A percentile compares a stretch with the other conserved stretches of the same genome.
These are phyloP conservation scores for Picea abies DNA, from an alignment of 83 land plant genomes.

Conservation along the genomic window DNA sequence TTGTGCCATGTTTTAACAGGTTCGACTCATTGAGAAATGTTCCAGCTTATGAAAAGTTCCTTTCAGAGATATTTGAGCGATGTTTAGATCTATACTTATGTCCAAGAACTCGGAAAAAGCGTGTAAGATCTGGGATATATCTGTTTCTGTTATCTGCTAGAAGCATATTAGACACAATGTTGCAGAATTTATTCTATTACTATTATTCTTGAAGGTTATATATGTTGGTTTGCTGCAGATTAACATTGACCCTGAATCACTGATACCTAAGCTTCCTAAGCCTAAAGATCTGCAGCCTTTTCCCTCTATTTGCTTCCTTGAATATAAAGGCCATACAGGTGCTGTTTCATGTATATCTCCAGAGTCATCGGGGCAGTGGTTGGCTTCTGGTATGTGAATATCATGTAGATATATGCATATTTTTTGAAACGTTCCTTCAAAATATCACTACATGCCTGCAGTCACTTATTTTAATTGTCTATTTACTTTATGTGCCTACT, in stretches of 20 bases:
- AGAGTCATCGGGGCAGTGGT: constrained; percentile 83
- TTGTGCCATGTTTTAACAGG: constrained; percentile 31
- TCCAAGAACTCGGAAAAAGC: constrained; percentile 87
- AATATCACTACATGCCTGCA: not conserved
- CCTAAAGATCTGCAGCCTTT: constrained; percentile 85
- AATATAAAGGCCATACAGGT: constrained; percentile 83
- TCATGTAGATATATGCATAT: not conserved
- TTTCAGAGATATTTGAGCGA: constrained; percentile 87
- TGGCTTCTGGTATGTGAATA: constrained; percentile 79
- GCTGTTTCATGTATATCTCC: constrained; percentile 70
- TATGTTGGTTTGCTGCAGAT: constrained; percentile 48
- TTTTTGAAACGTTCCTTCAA: not conserved
- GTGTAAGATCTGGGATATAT: constrained; percentile 51
- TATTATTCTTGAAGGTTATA: not conserved
- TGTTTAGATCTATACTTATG: constrained; percentile 95
- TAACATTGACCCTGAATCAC: constrained; percentile 83
- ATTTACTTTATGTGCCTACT: not conserved
- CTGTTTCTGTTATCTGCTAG: not conserved
- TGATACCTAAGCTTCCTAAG: constrained; percentile 78
- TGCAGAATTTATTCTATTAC: not conserved
- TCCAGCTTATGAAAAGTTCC: constrained; percentile 85
- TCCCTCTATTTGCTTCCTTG: constrained; percentile 81
- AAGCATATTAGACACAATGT: not conserved
- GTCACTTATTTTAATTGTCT: not conserved
- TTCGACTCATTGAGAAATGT: constrained; percentile 80